Evolutionary conservation across 768 basidiomycete genomes (phyloP).

Genomic region (Mycena sanguinolenta): DNA sequence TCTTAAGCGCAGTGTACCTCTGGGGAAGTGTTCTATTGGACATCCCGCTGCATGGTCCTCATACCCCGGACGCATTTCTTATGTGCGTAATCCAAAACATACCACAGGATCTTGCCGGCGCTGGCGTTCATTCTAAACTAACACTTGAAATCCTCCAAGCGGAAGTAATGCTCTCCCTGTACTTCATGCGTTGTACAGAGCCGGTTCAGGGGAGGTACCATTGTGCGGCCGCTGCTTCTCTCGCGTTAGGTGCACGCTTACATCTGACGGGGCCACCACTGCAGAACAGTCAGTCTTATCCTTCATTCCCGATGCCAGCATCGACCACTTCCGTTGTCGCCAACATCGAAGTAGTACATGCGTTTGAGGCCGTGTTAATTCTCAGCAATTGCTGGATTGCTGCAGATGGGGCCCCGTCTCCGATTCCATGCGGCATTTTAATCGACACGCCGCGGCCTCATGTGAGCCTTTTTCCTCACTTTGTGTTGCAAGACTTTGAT

Average conservation of each 20-base stretch:
- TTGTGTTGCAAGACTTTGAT: neutral
- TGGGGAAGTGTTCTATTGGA: slow-evolving; percentile 20
- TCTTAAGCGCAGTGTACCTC: slow-evolving; percentile 18
- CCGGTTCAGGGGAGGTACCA: slow-evolving; percentile 22
- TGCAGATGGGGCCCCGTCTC: neutral
- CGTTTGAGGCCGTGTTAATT: slow-evolving; percentile 23
- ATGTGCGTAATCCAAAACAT: neutral
- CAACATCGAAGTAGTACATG: neutral
- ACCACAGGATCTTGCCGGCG: neutral
- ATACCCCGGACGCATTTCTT: slow-evolving; percentile 9
- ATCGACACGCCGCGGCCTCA: slow-evolving; percentile 14
- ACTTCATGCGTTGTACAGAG: slow-evolving; percentile 9
- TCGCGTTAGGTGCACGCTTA: slow-evolving; percentile 8
- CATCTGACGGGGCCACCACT: neutral
- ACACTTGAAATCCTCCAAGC: slow-evolving; percentile 21
- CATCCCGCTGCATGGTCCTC: neutral
- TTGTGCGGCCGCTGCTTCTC: slow-evolving; percentile 8
- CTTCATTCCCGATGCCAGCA: neutral
- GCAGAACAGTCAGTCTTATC: neutral
- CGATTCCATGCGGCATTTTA: slow-evolving; percentile 8
- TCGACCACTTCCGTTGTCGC: neutral
- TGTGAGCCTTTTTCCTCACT: neutral
- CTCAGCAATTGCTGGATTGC: slow-evolving; percentile 26
- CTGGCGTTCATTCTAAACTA: neutral
- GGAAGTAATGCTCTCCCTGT: slow-evolving; percentile 11